phyloP scores from a whole-genome alignment of 768 basidiomycete genomes.

The Lentinula detonsa region DNA sequence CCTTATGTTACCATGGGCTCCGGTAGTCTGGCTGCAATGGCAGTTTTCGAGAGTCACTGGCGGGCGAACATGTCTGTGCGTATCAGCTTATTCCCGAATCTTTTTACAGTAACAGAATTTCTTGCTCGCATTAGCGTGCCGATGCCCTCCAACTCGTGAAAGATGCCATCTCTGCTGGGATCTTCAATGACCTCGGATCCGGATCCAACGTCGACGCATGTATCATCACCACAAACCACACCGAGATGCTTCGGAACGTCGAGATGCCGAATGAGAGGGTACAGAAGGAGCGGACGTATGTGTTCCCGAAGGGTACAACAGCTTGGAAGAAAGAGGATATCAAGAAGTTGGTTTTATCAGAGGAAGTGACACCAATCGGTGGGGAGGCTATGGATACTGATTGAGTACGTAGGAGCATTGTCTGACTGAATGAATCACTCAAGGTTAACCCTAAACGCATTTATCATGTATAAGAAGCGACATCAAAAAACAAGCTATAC shows the following conservation, averaged over 20 bases:
- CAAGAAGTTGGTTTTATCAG: constrained; percentile 63
- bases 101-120: not conserved
- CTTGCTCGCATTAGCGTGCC: constrained; percentile 43
- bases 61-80: constrained; percentile 72
- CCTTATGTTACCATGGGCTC: constrained; percentile 99
- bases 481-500: not conserved
- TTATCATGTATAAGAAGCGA: not conserved
- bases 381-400: constrained; percentile 76
- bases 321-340: constrained; percentile 82
- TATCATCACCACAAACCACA: constrained; percentile 80
- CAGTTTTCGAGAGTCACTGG: constrained; percentile 91
- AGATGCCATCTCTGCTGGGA: constrained; percentile 87
- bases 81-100: constrained; percentile 3
- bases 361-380: constrained; percentile 52
- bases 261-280: constrained; percentile 87
- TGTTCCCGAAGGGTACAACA: constrained; percentile 83
- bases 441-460: not conserved
- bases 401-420: not conserved
- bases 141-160: constrained; percentile 82
- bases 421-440: not conserved
- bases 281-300: constrained; percentile 64
- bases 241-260: constrained; percentile 92
- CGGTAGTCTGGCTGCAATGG: constrained; percentile 96
- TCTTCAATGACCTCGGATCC: constrained; percentile 98
- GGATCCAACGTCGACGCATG: constrained; percentile 99